These are phyloP conservation scores for Crotalaria pallida DNA, from an alignment of 306 rosid genomes.

Conservation along the genomic window DNA sequence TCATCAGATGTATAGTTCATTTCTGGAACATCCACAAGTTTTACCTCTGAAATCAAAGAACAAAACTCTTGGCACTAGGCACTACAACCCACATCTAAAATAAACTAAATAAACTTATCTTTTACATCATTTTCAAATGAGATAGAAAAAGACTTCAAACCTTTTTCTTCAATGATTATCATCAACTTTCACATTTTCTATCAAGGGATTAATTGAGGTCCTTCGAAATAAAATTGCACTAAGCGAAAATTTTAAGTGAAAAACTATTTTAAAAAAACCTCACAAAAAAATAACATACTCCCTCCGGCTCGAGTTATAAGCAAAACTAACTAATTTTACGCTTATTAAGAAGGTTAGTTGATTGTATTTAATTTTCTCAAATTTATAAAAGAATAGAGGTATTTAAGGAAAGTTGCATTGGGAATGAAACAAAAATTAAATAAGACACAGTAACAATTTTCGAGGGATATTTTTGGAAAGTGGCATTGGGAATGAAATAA, in stretches of 20 bases:
- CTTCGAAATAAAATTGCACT: not conserved
- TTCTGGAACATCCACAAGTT: conserved; percentile 95
- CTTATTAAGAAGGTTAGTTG: too few relatives aligned
- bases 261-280: not conserved
- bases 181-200: not conserved
- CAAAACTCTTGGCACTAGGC: conserved; percentile 19
- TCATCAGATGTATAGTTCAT: conserved; percentile 91
- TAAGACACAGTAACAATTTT: too few relatives aligned
- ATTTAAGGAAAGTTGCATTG: too few relatives aligned
- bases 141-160: not conserved
- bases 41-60: conserved; percentile 68
- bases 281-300: too few relatives aligned
- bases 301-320: too few relatives aligned
- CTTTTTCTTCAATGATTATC: not conserved
- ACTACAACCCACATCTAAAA: not conserved
- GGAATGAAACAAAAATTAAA: too few relatives aligned
- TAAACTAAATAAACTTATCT: conserved; percentile 8
- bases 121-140: conserved; percentile 9
- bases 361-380: too few relatives aligned
- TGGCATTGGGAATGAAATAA: too few relatives aligned
- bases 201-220: conserved; percentile 3
- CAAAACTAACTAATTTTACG: too few relatives aligned
- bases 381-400: too few relatives aligned
- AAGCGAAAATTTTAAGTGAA: not conserved
- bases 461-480: too few relatives aligned